These are phyloP conservation scores for Sambucus nigra DNA, from an alignment of 129 eudicot genomes.

Conservation along the genomic window DNA sequence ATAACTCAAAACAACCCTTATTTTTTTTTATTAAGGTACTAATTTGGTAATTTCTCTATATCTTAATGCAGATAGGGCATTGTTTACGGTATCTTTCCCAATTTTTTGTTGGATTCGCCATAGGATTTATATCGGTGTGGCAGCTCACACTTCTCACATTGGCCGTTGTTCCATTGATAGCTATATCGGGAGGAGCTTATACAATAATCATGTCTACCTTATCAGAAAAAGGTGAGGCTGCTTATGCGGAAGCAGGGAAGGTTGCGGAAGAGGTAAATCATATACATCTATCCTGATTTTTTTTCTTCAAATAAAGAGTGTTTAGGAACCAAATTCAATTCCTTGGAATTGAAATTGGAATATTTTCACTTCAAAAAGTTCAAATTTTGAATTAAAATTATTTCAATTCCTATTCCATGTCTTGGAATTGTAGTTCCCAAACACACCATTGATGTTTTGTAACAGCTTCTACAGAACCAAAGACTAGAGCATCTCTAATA, in stretches of 20 bases:
- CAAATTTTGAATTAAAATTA: too few species aligned
- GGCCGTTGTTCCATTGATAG: conserved; percentile 77
- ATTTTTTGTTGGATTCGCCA: conserved; percentile 53
- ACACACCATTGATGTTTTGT: too few species aligned
- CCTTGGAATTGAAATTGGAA: too few species aligned
- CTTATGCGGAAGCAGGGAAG: conserved; percentile 86
- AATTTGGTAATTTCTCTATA: conserved; percentile 4
- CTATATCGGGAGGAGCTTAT: conserved; percentile 74
- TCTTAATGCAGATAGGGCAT: conserved; percentile 55
- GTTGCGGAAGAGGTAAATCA: conserved; percentile 65
- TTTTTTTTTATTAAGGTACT: background rate
- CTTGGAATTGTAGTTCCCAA: too few species aligned
- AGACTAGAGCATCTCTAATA: too few species aligned
- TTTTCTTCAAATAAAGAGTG: too few species aligned
- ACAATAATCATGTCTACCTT: conserved; percentile 61
- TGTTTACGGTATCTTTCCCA: conserved; percentile 64
- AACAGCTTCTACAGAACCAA: too few species aligned
- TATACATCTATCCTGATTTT: background rate
- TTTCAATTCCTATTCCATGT: too few species aligned
- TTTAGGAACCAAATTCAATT: too few species aligned
- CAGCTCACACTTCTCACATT: conserved; percentile 68
- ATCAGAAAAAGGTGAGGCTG: conserved; percentile 75
- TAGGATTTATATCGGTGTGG: conserved; percentile 75
- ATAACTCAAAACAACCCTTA: background rate
- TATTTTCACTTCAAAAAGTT: too few species aligned